Conservation (phyloP, 345 rosid genomes). For the Corchorus capsularis region DNA sequence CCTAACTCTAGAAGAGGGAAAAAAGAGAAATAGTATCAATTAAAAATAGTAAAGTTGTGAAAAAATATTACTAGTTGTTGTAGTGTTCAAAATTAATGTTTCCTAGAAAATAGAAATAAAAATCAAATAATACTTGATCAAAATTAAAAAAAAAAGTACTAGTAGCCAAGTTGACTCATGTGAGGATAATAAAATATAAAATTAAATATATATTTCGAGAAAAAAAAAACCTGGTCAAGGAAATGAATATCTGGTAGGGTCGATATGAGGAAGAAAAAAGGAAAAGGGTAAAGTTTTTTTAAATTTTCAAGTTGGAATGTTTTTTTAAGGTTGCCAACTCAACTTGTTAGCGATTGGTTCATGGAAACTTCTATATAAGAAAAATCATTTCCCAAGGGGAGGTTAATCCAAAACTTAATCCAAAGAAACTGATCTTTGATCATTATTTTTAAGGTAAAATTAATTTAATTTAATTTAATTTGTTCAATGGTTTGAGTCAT, state of each 20-base stretch:
- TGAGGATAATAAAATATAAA: not conserved
- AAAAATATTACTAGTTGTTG: too few species aligned
- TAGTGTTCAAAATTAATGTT: too few species aligned
- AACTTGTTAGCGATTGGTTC: not conserved
- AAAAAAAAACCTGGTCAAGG: conserved; percentile 19
- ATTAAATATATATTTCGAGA: not conserved
- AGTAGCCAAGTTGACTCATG: conserved; percentile 24
- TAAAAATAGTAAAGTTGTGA: too few species aligned
- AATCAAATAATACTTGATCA: too few species aligned
- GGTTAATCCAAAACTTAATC: not conserved
- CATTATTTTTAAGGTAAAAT: not conserved
- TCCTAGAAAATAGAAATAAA: too few species aligned
- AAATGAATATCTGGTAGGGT: conserved; percentile 19
- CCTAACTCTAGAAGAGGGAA: too few species aligned
- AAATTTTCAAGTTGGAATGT: conserved; percentile 23
- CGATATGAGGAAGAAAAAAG: not conserved
- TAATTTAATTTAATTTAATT: not conserved
- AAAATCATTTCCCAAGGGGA: not conserved
- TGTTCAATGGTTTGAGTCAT: not conserved
- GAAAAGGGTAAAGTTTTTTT: not conserved
- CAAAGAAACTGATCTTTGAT: not conserved
- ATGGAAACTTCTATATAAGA: not conserved
- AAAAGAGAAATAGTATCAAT: too few species aligned
- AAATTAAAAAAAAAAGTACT: not conserved
- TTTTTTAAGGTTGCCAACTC: conserved; percentile 10